phyloP scores from a whole-genome alignment of 225 moss, liverwort and hornwort genomes.

The Rhytidiadelphus loreus region DNA sequence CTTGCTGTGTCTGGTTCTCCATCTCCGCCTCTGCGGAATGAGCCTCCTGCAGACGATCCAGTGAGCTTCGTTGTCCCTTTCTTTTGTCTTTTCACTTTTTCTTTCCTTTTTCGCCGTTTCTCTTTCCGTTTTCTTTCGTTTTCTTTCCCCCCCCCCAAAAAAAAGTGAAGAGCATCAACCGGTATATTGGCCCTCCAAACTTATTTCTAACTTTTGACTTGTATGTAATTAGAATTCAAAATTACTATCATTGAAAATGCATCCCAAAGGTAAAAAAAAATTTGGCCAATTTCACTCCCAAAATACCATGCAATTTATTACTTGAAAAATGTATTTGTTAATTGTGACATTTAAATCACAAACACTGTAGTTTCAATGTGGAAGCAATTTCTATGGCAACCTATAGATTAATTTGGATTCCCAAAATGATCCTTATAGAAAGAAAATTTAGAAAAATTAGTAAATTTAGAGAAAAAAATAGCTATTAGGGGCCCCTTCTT shows the following conservation, averaged over 20 bases:
- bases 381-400: not conserved
- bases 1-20: not conserved
- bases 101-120: not conserved
- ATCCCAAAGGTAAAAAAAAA: not conserved
- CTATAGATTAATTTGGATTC: not conserved
- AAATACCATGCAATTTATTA: not conserved
- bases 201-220: not conserved
- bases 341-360: not conserved
- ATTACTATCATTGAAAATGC: fast-evolving
- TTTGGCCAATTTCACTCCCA: not conserved
- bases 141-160: too few relatives aligned
- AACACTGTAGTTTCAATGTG: not conserved
- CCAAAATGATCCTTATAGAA: fast-evolving
- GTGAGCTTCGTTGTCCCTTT: not conserved
- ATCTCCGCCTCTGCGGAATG: not conserved
- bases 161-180: not conserved
- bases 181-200: not conserved
- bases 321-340: not conserved
- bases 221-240: not conserved
- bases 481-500: too few relatives aligned
- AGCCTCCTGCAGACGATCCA: not conserved
- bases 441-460: too few relatives aligned
- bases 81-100: not conserved
- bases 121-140: not conserved
- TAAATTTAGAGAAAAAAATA: too few relatives aligned